Conservation (phyloP, 2,329 filamentous ascomycete species). For the Graphium sp. region DNA sequence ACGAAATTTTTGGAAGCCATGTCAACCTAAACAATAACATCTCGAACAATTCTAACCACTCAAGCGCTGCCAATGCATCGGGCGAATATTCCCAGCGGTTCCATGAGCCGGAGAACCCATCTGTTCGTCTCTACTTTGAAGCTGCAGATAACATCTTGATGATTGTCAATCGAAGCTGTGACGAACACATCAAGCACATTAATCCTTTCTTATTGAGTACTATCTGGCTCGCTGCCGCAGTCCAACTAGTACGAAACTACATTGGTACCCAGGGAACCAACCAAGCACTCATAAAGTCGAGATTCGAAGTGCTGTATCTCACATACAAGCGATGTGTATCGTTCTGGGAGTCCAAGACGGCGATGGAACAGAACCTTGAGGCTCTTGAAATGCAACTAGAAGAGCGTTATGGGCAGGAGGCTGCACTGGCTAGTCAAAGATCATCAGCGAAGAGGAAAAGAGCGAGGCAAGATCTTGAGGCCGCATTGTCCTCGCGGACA, state of each 20-base stretch:
- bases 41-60: too few species aligned
- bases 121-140: constrained; percentile 12
- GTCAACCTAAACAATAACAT: too few species aligned
- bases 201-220: constrained; percentile 16
- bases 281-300: constrained; percentile 5
- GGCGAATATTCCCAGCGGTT: neutral
- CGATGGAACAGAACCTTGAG: constrained; percentile 11
- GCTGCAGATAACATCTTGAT: constrained; percentile 13
- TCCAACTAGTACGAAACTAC: constrained; percentile 10
- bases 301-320: constrained; percentile 7
- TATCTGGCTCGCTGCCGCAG: constrained; percentile 14
- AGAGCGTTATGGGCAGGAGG: constrained; percentile 1
- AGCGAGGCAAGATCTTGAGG: too few species aligned
- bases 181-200: constrained; percentile 12
- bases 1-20: constrained; percentile 12
- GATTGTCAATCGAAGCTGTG: constrained; percentile 11
- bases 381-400: constrained; percentile 10
- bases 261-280: neutral
- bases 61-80: too few species aligned
- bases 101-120: constrained; percentile 1
- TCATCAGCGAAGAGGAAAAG: too few species aligned
- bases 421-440: neutral
- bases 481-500: too few species aligned
- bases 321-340: constrained; percentile 11
- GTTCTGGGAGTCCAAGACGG: constrained; percentile 12